Evolutionary conservation across 352 stramenopile species (phyloP).

Genomic region (Hyphochytrium catenoides): DNA sequence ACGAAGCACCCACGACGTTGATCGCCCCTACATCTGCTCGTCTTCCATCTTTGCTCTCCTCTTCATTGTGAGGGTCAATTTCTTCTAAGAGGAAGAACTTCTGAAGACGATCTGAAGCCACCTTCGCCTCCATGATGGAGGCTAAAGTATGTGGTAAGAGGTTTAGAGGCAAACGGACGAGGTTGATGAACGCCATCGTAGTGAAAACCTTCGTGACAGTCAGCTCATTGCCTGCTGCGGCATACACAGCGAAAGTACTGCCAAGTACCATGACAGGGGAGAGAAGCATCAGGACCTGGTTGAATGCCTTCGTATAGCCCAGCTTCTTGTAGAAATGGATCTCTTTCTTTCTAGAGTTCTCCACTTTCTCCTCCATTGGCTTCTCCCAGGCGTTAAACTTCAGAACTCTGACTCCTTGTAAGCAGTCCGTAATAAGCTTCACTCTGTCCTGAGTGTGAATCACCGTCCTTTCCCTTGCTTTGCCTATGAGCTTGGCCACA

Average conservation of each 20-base stretch:
- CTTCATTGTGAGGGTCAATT: no score
- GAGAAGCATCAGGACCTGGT: constrained; percentile 24
- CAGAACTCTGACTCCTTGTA: constrained; percentile 64
- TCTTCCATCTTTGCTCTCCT: no score
- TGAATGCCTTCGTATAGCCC: constrained; percentile 28
- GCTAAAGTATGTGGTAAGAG: no score
- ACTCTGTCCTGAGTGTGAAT: no score
- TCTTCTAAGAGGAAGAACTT: constrained; percentile 18
- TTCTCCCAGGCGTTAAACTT: constrained; percentile 69
- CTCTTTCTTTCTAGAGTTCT: constrained; percentile 17
- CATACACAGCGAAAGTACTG: constrained; percentile 22
- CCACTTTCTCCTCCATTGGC: constrained; percentile 14
- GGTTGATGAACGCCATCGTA: constrained; percentile 26
- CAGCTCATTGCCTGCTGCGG: constrained; percentile 24
- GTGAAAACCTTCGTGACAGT: constrained; percentile 24
- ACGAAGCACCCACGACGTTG: no score
- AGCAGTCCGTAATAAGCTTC: constrained; percentile 75
- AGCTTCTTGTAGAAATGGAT: constrained; percentile 22
- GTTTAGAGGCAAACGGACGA: no score
- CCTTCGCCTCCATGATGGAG: constrained; percentile 23
- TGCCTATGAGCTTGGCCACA: no score
- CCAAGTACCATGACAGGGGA: constrained; percentile 20
- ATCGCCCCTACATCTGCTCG: no score
- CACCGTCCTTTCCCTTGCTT: no score
- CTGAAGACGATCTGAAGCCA: constrained; percentile 26